A percentile compares a stretch with the other conserved stretches of the same genome.
phyloP scores from a whole-genome alignment of 352 stramenopile genomes.

The Phytophthora pini region DNA sequence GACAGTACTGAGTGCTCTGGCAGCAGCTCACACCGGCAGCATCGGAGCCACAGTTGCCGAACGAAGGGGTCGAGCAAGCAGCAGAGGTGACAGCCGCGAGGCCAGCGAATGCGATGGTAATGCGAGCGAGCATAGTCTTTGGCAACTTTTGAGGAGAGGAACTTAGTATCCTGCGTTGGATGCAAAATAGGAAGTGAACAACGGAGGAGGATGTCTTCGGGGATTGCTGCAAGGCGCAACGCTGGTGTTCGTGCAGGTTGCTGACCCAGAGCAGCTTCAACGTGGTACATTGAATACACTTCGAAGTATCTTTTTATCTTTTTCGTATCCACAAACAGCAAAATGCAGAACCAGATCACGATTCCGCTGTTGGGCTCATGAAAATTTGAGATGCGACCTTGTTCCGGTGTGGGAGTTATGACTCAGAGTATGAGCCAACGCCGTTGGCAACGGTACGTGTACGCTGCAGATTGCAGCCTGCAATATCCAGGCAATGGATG shows the following conservation, averaged over 20 bases:
- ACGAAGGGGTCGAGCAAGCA: conserved; percentile 17
- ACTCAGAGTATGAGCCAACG: neutral
- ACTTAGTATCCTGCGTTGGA: conserved; percentile 13
- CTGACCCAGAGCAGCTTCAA: conserved; percentile 6
- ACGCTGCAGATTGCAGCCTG: neutral
- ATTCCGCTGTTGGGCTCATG: conserved; percentile 18
- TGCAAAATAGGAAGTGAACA: conserved; percentile 25
- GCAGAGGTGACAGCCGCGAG: conserved; percentile 2
- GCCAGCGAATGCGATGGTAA: conserved; percentile 20
- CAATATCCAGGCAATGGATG: neutral
- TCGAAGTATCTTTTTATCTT: conserved; percentile 5
- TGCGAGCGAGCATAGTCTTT: conserved; percentile 30
- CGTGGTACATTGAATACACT: conserved; percentile 2
- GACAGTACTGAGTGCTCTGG: conserved; percentile 28
- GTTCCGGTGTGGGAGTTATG: conserved; percentile 5
- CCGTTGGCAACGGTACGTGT: too few relatives aligned
- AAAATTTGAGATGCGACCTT: conserved; percentile 9
- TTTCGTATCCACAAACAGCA: conserved; percentile 18
- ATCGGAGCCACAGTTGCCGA: conserved; percentile 23
- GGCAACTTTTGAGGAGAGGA: conserved; percentile 10
- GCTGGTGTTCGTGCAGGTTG: neutral
- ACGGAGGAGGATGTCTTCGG: neutral
- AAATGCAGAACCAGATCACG: conserved; percentile 13
- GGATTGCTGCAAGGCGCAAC: neutral
- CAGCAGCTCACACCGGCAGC: conserved; percentile 24